phyloP scores from a whole-genome alignment of 345 rosid genomes.

The Euphorbia tirucalli region DNA sequence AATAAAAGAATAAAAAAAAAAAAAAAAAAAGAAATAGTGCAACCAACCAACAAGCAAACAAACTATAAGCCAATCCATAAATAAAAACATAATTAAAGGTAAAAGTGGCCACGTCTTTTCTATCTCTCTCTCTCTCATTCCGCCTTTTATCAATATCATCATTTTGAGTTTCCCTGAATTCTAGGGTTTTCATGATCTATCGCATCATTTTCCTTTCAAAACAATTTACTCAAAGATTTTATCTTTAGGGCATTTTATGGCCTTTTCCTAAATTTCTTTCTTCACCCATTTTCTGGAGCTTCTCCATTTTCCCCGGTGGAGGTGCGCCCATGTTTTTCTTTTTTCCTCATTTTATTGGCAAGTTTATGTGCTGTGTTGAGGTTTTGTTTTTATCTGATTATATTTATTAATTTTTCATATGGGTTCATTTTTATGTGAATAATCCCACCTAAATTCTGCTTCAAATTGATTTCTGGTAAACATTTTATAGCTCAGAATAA shows the following conservation, averaged over 20 bases:
- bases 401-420: conserved; percentile 9
- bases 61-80: conserved; percentile 18
- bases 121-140: conserved; percentile 14
- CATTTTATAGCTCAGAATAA: background rate
- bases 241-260: conserved; percentile 17
- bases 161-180: conserved; percentile 25
- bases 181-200: conserved; percentile 44
- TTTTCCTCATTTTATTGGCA: background rate
- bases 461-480: background rate
- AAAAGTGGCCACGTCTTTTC: conserved; percentile 21
- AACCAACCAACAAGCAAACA: conserved; percentile 13
- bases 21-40: conserved; percentile 13
- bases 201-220: conserved; percentile 1
- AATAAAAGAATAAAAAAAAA: no score
- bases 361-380: background rate
- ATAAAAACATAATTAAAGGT: conserved; percentile 22
- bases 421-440: conserved; percentile 15
- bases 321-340: conserved; percentile 29
- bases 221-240: background rate
- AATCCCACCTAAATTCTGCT: background rate
- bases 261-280: conserved; percentile 31
- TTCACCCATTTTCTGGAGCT: conserved; percentile 31
- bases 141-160: conserved; percentile 5
- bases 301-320: conserved; percentile 33
- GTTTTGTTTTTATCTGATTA: conserved; percentile 5